Evolutionary conservation across 345 rosid species (phyloP), one percentile per base, ranked within the genome.

Genomic region (Populus deltoides): DNA sequence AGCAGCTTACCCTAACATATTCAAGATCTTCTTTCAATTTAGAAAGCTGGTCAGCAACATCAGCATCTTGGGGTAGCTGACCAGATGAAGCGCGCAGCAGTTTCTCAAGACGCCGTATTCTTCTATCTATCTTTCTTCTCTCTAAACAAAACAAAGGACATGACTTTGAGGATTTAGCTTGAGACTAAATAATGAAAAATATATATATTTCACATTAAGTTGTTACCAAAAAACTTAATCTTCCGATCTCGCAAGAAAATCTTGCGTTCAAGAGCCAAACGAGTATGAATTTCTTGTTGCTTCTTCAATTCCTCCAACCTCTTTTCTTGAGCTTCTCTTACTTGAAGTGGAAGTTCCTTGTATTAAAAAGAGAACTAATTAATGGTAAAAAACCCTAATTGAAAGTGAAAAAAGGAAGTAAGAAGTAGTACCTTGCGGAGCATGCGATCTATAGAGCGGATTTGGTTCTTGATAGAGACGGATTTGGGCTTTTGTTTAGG

Each of bases 11-110:
- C 94, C 97, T 78, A 80, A 97, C 97, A 83, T 97, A 97, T 82
- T 97, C 99, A 75, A 94, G 98, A 83, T 97, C 99, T 82, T 97
- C 99, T 83, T 97, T 92, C 83, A 92, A 88, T 77, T 94, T 91
- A 74, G 74, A 84, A 39, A 93, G 94, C 84, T 91, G 98, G 66
- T 89, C 92, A 55, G 90, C 80, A 75, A 81, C 83, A 36, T 90
- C 89, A 2, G 86, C 80, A 80, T 97, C 97, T 68, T 93, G 97
- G 1, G 65, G 29, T n/a, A 86, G 82, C 81, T 89, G 97, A 12
- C 90, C 85, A 10, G 94, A 90, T 15, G 93, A 89, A 80, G 90
- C 72, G 7, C 98, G 97, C 24, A 94, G 98, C 81, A 89, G 81
- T 81, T 92, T 97, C 93, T 97, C 99, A 79, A 97, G 85, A 33